Evolutionary conservation across 257 asterid species (phyloP), one percentile per base, ranked within the genome.

Genomic region (Phtheirospermum japonicum): DNA sequence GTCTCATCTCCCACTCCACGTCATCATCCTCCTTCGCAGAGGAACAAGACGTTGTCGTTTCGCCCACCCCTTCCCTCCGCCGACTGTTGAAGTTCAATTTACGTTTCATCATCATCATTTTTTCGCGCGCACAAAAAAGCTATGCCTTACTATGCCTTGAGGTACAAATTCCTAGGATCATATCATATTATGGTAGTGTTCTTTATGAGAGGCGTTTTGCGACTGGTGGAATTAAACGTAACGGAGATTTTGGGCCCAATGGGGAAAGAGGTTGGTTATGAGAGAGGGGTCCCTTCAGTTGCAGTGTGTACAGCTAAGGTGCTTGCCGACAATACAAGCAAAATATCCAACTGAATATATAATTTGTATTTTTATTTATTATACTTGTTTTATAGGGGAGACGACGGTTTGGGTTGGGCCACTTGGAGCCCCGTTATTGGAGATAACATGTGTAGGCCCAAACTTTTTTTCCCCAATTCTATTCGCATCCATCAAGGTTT

Each of bases 1-100:
- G 94, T 17, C 90, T 73, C 84, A 75, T 68, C 75, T 85, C 94
- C 80, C 90, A 85, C 65, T 75, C 78, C 7, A 77, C 81, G n/a
- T 67, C 81, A 13, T 76, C 85, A 5, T 71, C 80, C 3, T 55
- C 36, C 11, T 6, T 9, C 10, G 42, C 8, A 9, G 56, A 39
- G 34, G 46, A 63, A 3, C 74, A 43, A n/a, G 64, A 68, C 23
- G 81, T 19, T 34, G 76, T 33, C 39, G 67, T 51, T 14, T 46
- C 11, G 8, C 0, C 82, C 5, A 60, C 70, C 1, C 58, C 55
- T 6, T 71, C 82, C 37, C 66, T 52, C 59, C 73, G 64, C 59
- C 67, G 63, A 4, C 31, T 48, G 5, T 53, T 75, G 62, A 81
- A 69, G 20, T 73, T 75, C 62, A 74, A 45, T 49, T 68, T 62